phyloP scores from a whole-genome alignment of 106 monocot species.

The Apostasia ramifera region DNA sequence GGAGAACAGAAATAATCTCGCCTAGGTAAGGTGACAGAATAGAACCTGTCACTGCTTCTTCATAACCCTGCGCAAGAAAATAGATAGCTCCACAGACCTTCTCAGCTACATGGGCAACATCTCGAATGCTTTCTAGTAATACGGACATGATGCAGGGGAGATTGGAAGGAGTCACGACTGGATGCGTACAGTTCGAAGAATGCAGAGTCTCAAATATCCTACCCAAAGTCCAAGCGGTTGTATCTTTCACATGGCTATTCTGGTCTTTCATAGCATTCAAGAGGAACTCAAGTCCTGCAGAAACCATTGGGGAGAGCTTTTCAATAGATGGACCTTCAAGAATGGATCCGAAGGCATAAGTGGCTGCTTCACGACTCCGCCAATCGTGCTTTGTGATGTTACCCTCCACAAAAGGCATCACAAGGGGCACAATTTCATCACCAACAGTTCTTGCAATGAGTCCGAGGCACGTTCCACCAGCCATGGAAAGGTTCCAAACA shows the following conservation, averaged over 20 bases:
- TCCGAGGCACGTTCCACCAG: conserved; percentile 85
- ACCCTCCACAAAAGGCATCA: conserved; percentile 77
- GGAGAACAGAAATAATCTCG: conserved; percentile 50
- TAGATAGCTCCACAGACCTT: conserved; percentile 69
- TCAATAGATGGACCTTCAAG: conserved; percentile 78
- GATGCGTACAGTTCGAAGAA: conserved; percentile 21
- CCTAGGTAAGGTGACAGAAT: conserved; percentile 41
- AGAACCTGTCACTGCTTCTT: conserved; percentile 29
- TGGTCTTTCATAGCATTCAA: conserved; percentile 70
- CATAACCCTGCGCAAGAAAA: conserved; percentile 77
- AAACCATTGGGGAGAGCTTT: conserved; percentile 55
- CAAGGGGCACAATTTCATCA: conserved; percentile 68
- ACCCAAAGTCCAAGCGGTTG: conserved; percentile 80
- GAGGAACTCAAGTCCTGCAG: conserved; percentile 62
- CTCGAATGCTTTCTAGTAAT: conserved; percentile 40
- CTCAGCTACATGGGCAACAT: conserved; percentile 72
- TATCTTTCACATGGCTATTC: conserved; percentile 77
- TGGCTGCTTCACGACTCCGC: conserved; percentile 66
- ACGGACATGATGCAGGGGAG: conserved; percentile 38
- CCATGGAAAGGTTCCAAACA: conserved; percentile 81
- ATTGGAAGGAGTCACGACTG: conserved; percentile 31
- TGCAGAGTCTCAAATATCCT: conserved; percentile 60
- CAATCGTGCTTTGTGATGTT: conserved; percentile 65
- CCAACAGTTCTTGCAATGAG: conserved; percentile 75
- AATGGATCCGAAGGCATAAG: conserved; percentile 85